Evolutionary conservation across 176 grass and related monocot genomes (phyloP).

Genomic region (Bolboschoenus planiculmis): DNA sequence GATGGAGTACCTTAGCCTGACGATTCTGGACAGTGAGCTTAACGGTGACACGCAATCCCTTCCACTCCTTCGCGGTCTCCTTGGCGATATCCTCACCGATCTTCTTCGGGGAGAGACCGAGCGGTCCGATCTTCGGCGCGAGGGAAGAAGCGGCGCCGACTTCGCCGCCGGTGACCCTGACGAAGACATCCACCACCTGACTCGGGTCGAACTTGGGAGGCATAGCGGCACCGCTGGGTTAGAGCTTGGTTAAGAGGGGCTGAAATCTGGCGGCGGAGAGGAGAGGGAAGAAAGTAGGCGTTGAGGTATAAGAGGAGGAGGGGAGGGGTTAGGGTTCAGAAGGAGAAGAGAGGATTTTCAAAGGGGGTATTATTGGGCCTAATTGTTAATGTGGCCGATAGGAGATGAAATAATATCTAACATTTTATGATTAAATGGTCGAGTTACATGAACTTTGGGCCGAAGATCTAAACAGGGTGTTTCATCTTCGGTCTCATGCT

Average conservation of each 20-base stretch:
- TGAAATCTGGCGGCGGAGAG: neutral
- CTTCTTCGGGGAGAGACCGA: slow-evolving; percentile 94
- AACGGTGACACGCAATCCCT: slow-evolving; percentile 86
- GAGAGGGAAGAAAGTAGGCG: neutral
- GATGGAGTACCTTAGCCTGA: slow-evolving; percentile 57
- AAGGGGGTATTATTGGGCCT: neutral
- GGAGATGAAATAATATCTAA: neutral
- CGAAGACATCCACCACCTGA: slow-evolving; percentile 73
- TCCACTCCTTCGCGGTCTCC: slow-evolving; percentile 93
- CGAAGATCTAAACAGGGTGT: neutral
- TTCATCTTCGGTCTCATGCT: too few relatives aligned
- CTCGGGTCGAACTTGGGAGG: slow-evolving; percentile 65
- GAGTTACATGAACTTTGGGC: neutral
- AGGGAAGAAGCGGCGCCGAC: slow-evolving; percentile 75
- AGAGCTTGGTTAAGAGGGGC: neutral
- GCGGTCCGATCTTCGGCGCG: slow-evolving; percentile 75
- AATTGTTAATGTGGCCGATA: neutral
- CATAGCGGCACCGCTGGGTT: slow-evolving; percentile 27
- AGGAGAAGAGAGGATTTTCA: slow-evolving; percentile 28
- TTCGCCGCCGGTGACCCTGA: slow-evolving; percentile 82
- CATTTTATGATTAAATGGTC: neutral
- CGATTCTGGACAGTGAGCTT: slow-evolving; percentile 90
- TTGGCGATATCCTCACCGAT: slow-evolving; percentile 90
- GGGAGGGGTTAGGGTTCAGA: neutral
- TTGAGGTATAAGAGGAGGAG: slow-evolving; percentile 3